Percentiles rank a stretch among this genome's conserved stretches.
These are phyloP conservation scores for Coemansia sp. DNA, from an alignment of 192 early-diverging fungal species.

Conservation along the genomic window DNA sequence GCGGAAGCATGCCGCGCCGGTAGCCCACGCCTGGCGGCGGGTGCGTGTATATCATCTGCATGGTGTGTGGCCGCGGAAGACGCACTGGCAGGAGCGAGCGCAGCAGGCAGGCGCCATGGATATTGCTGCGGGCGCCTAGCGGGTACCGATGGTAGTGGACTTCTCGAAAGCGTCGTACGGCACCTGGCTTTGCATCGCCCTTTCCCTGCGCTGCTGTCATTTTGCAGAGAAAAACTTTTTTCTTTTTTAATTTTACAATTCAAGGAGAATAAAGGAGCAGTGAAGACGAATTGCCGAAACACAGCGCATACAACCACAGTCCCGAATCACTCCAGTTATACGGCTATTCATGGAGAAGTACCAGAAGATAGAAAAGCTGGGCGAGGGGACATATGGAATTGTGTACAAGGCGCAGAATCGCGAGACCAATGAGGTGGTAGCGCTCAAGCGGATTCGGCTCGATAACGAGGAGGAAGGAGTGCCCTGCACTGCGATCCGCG, in stretches of 20 bases:
- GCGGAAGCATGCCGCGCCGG: slow-evolving; percentile 17
- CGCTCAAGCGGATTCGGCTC: slow-evolving; percentile 88
- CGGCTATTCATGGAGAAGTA: slow-evolving; percentile 59
- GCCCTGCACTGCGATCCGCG: slow-evolving; percentile 72
- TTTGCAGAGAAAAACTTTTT: slow-evolving; percentile 3
- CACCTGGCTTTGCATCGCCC: slow-evolving; percentile 4
- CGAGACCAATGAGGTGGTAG: slow-evolving; percentile 94
- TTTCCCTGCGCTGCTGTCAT: slow-evolving; percentile 7
- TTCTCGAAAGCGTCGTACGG: slow-evolving; percentile 48
- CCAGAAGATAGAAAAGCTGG: slow-evolving; percentile 97
- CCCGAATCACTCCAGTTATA: neutral
- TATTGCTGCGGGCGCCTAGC: slow-evolving; percentile 48
- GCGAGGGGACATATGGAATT: slow-evolving; percentile 97
- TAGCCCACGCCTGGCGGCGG: slow-evolving; percentile 50
- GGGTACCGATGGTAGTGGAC: slow-evolving; percentile 50
- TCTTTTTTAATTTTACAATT: neutral
- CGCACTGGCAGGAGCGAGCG: slow-evolving; percentile 47
- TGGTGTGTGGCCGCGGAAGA: slow-evolving; percentile 46
- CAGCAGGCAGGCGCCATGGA: slow-evolving; percentile 45
- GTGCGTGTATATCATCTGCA: slow-evolving; percentile 45
- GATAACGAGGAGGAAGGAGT: slow-evolving; percentile 90
- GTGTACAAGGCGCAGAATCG: slow-evolving; percentile 99
- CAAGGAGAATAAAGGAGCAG: too few relatives aligned
- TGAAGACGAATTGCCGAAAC: too few relatives aligned
- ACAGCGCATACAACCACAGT: neutral